Evolutionary conservation across 371 early-diverging fungal genomes (phyloP).

Genomic region (Capillidium heterosporum): DNA sequence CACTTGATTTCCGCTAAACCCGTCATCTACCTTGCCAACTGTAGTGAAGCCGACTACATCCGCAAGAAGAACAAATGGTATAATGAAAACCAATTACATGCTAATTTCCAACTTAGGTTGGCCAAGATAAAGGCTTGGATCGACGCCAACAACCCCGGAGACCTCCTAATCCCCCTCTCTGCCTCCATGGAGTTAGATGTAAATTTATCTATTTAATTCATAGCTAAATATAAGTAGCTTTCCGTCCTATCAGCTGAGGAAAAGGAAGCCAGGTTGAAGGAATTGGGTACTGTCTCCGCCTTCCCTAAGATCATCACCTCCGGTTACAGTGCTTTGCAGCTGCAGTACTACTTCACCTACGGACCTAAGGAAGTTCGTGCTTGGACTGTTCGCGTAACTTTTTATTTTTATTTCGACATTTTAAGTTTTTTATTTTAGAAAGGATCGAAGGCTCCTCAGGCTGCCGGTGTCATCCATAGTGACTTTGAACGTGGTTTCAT

Average conservation of each 20-base stretch:
- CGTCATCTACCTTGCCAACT: slow-evolving; percentile 83
- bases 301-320: slow-evolving; percentile 59
- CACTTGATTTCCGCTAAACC: slow-evolving; percentile 84
- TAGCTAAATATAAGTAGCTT: slow-evolving; percentile 11
- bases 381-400: slow-evolving; percentile 45
- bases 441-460: slow-evolving; percentile 74
- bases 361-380: slow-evolving; percentile 74
- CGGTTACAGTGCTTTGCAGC: slow-evolving; percentile 71
- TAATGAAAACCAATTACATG: slow-evolving; percentile 4
- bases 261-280: slow-evolving; percentile 18
- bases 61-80: slow-evolving; percentile 50
- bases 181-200: slow-evolving; percentile 47
- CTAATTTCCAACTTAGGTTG: slow-evolving; percentile 14
- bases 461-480: slow-evolving; percentile 73
- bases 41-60: slow-evolving; percentile 51
- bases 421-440: slow-evolving; percentile 19
- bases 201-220: not conserved
- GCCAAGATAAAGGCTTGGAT: slow-evolving; percentile 84
- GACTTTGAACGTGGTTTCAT: slow-evolving; percentile 87
- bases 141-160: slow-evolving; percentile 69
- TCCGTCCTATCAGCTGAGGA: slow-evolving; percentile 20
- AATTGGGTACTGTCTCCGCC: slow-evolving; percentile 22
- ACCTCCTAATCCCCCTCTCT: slow-evolving; percentile 80
- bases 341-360: slow-evolving; percentile 83
- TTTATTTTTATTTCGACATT: not conserved